phyloP scores from a whole-genome alignment of 2,329 filamentous ascomycete genomes.

The Aaosphaeria arxii region DNA sequence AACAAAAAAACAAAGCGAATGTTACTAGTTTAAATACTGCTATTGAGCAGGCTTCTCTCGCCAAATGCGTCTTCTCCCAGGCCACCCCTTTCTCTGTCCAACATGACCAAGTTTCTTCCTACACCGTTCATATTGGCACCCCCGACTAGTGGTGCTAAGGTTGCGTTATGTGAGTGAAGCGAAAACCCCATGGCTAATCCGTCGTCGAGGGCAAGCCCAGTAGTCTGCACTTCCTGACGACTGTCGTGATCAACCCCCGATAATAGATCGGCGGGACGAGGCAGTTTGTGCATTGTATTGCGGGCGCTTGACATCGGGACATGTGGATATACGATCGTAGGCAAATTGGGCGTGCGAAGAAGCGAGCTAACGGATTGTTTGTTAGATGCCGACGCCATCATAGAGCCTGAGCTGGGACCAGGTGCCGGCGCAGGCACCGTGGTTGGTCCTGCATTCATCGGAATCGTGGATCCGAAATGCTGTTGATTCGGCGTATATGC shows the following conservation, averaged over 20 bases:
- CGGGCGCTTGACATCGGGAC: conserved; percentile 25
- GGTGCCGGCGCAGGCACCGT: background rate
- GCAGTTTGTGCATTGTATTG: conserved; percentile 25
- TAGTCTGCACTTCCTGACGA: background rate
- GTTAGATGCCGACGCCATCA: background rate
- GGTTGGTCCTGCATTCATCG: background rate
- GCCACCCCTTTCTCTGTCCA: background rate
- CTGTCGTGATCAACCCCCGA: conserved; percentile 20
- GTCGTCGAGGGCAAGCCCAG: conserved; percentile 9
- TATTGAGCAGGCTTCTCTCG: conserved; percentile 9
- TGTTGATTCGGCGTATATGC: background rate
- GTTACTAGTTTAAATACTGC: conserved; percentile 1
- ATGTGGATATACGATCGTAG: conserved; percentile 28
- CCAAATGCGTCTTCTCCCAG: conserved; percentile 3
- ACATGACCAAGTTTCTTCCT: background rate
- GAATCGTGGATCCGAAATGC: background rate
- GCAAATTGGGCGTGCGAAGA: conserved; percentile 26
- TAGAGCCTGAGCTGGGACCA: background rate
- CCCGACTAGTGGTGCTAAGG: conserved; percentile 1
- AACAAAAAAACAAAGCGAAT: too few species aligned
- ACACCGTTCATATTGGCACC: background rate
- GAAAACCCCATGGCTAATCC: background rate
- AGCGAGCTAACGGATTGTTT: conserved; percentile 7
- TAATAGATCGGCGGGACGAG: conserved; percentile 30
- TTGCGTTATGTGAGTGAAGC: background rate